These are phyloP conservation scores for Pulveroboletus sp. DNA, from an alignment of 1,284 basidiomycete genomes.

Conservation along the genomic window DNA sequence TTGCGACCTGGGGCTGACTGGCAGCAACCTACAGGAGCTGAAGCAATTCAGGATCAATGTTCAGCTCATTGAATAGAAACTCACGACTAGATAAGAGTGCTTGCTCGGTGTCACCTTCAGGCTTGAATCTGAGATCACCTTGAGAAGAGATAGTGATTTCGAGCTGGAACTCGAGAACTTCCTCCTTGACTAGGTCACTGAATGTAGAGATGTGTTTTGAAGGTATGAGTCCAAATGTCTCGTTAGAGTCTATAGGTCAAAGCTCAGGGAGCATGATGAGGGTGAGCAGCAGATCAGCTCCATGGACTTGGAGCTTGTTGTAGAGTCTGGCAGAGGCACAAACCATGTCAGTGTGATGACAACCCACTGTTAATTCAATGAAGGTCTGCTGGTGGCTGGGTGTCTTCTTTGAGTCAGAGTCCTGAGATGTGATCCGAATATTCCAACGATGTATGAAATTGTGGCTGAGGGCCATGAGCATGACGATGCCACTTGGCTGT, in stretches of 20 bases:
- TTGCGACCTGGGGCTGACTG: too few species aligned
- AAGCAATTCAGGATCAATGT: neutral
- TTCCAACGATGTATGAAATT: neutral
- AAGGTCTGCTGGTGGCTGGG: too few species aligned
- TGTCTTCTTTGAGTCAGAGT: too few species aligned
- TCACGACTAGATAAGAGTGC: neutral
- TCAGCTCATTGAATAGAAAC: neutral
- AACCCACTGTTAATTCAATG: neutral
- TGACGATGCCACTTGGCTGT: neutral
- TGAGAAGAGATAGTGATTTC: neutral
- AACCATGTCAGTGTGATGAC: neutral
- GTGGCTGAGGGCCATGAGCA: neutral
- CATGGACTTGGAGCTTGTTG: neutral
- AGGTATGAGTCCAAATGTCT: neutral
- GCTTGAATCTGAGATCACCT: neutral
- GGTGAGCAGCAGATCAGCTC: neutral
- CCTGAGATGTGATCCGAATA: neutral
- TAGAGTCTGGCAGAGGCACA: neutral
- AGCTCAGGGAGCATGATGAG: neutral
- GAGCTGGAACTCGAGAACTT: neutral
- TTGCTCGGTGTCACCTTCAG: too few species aligned
- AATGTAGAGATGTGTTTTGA: neutral
- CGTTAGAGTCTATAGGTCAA: neutral
- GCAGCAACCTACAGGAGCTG: neutral
- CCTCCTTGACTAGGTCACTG: neutral